phyloP scores from a whole-genome alignment of 2,329 filamentous ascomycete genomes.

The Setomelanomma holmii region DNA sequence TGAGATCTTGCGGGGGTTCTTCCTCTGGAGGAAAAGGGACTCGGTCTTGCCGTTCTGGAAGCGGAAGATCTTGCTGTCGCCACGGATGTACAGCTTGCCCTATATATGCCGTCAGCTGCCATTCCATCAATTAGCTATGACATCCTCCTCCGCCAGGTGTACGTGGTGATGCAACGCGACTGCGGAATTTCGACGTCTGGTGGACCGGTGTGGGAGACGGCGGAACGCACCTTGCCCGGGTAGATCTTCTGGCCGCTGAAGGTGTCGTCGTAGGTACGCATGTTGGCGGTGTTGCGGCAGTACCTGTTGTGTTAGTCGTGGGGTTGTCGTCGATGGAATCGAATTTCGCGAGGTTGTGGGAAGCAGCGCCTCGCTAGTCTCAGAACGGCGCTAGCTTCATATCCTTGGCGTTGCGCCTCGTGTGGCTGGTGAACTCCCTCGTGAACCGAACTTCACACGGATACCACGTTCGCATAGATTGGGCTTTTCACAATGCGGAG shows the following conservation, averaged over 20 bases:
- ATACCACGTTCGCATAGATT: too few relatives aligned
- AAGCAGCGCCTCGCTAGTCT: slow-evolving; percentile 4
- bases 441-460: too few relatives aligned
- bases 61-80: slow-evolving; percentile 99
- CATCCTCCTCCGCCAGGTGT: slow-evolving; percentile 20
- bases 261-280: slow-evolving; percentile 80
- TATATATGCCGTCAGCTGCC: slow-evolving; percentile 55
- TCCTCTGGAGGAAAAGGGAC: slow-evolving; percentile 99
- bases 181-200: slow-evolving; percentile 34
- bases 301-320: slow-evolving; percentile 49
- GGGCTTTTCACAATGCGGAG: too few relatives aligned
- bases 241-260: slow-evolving; percentile 82
- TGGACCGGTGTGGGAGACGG: slow-evolving; percentile 16
- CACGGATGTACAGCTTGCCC: slow-evolving; percentile 99
- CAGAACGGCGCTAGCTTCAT: slow-evolving; percentile 1
- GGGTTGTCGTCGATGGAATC: slow-evolving; percentile 41
- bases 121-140: slow-evolving; percentile 14
- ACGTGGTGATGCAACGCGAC: slow-evolving; percentile 18
- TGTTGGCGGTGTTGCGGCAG: slow-evolving; percentile 61
- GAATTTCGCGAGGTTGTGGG: slow-evolving; percentile 20
- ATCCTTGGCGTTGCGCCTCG: not conserved
- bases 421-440: not conserved
- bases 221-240: slow-evolving; percentile 73
- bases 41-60: slow-evolving; percentile 99
- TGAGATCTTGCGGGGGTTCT: slow-evolving; percentile 99